Conservation (phyloP, 2,329 filamentous ascomycete genomes). For the Diaporthe capsici region DNA sequence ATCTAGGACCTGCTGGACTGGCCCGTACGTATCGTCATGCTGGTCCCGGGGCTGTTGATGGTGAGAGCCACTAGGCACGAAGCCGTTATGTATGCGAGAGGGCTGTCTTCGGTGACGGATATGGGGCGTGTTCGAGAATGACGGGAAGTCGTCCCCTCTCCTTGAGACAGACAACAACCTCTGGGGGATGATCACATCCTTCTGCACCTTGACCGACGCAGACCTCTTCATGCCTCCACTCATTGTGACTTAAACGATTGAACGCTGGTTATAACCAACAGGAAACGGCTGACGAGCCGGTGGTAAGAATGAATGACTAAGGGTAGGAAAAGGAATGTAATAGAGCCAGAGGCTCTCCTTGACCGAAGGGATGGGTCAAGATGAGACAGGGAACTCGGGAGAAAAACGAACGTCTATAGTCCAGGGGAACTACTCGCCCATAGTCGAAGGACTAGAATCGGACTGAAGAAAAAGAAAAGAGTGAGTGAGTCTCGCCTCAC, state of each 20-base stretch:
- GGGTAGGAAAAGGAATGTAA: constrained; percentile 3
- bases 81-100: constrained; percentile 10
- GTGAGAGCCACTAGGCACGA: constrained; percentile 24
- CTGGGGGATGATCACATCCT: constrained; percentile 31
- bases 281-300: constrained; percentile 9
- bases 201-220: constrained; percentile 32
- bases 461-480: constrained; percentile 23
- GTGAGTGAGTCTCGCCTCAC: constrained; percentile 21
- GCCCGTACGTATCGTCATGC: constrained; percentile 6
- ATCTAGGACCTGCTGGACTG: constrained; percentile 15
- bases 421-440: not conserved
- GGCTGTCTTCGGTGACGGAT: constrained; percentile 28
- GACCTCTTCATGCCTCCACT: constrained; percentile 30
- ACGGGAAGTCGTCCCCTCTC: constrained; percentile 11
- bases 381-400: constrained; percentile 1
- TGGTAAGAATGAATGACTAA: constrained; percentile 1
- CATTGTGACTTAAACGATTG: constrained; percentile 19
- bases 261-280: not conserved
- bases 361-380: constrained; percentile 22
- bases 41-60: constrained; percentile 13
- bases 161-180: constrained; percentile 30
- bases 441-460: constrained; percentile 10
- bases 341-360: constrained; percentile 24
- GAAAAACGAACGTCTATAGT: constrained; percentile 23
- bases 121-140: constrained; percentile 10